These are phyloP conservation scores for Symbiodinium natans DNA, from an alignment of 73 alveolate species.

Conservation along the genomic window DNA sequence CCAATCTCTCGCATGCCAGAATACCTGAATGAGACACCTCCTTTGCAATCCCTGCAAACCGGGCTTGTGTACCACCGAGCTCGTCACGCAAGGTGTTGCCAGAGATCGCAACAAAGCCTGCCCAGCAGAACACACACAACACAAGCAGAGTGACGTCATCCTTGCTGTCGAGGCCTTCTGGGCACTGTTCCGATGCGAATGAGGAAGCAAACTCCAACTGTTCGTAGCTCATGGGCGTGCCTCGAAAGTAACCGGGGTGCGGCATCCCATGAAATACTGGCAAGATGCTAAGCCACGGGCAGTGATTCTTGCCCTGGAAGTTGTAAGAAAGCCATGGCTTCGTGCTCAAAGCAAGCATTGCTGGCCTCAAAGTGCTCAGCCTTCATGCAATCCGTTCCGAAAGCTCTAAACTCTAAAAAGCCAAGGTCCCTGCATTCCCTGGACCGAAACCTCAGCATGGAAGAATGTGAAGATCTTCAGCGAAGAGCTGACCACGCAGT, in stretches of 20 bases:
- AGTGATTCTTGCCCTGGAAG: conserved; percentile 96
- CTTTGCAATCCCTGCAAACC: neutral
- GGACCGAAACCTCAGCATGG: neutral
- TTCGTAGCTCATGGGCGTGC: conserved; percentile 96
- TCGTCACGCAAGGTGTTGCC: conserved; percentile 68
- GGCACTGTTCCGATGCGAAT: conserved; percentile 96
- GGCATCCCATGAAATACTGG: neutral
- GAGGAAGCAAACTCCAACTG: conserved; percentile 95
- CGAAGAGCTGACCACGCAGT: neutral
- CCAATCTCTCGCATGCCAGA: conserved; percentile 96
- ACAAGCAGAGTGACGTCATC: too few relatives aligned
- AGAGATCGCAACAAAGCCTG: conserved; percentile 96
- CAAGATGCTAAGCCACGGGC: neutral
- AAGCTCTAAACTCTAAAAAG: neutral
- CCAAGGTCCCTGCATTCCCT: neutral
- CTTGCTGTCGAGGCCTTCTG: conserved; percentile 95
- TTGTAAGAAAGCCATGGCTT: conserved; percentile 98
- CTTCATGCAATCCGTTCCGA: neutral
- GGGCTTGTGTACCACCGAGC: neutral
- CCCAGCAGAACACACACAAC: neutral
- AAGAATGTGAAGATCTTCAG: neutral
- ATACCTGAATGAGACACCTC: conserved; percentile 94
- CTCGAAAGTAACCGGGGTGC: neutral
- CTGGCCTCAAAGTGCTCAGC: conserved; percentile 91
- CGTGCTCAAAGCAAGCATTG: conserved; percentile 98